Evolutionary conservation across 1,284 basidiomycete genomes (phyloP), one percentile per base, ranked within the genome.

Genomic region (Ganoderma lingzhi): DNA sequence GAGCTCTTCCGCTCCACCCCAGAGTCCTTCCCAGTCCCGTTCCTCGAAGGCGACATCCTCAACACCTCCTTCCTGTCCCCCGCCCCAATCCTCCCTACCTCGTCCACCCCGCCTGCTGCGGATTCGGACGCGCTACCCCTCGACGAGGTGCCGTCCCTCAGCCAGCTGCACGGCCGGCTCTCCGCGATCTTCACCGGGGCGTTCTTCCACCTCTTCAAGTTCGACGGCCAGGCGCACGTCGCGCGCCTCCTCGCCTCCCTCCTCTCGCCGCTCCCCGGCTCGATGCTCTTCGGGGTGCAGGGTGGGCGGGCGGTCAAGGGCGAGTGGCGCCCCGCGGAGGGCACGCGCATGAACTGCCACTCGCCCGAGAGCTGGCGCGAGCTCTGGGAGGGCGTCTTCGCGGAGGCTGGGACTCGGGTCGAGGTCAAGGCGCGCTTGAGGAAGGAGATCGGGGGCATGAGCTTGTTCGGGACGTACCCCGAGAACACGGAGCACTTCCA

Each of bases 121-220:
- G 68, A 64, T 2, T 67, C 76, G 2, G 71, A 71, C 3, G 28
- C 35, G n/a, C 82, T 81, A 14, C 74, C 74, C 41, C 76, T 85
- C 6, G 63, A 69, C 23, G 64, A 73, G 10, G 68, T 85, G 37
- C 79, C 73, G 1, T 77, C 78, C n/a, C 79, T 86, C 45, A 83
- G 74, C 12, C 80, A 80, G 8, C 78, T 87, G 3, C 80, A 80
- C 55, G 82, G 83, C 6, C 80, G 81, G 64, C 70, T 84, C 35
- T 82, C 83, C 4, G 83, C 79, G 17, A 84, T 87, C 23, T 82
- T 84, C 71, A 79, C 82, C 4, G 82, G 82, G 6, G 76, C 81
- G 3, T 81, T 87, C 72, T 87, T 87, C 75, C 85, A 87, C 70
- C 78, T 87, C 19, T 87, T 87, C 76, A 69, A 78, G 44, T 79